phyloP scores from a whole-genome alignment of 306 rosid species.

The Arachis hypogaea region DNA sequence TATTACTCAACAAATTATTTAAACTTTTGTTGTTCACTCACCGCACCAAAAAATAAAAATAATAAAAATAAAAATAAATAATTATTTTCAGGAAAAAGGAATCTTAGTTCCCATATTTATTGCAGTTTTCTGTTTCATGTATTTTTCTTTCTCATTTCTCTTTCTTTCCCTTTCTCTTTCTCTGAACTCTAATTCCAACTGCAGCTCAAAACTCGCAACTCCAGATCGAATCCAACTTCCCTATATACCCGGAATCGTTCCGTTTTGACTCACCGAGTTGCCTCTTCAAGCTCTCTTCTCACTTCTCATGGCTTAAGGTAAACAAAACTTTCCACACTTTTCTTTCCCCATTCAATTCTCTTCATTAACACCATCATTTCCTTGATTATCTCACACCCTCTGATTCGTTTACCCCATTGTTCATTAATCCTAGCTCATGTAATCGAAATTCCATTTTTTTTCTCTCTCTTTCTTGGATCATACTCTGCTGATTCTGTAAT shows the following conservation, averaged over 20 bases:
- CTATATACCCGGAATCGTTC: constrained; percentile 24
- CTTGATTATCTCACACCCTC: background rate
- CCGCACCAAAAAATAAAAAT: too few species aligned
- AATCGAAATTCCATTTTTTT: background rate
- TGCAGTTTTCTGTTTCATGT: background rate
- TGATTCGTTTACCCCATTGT: background rate
- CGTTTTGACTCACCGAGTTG: constrained; percentile 36
- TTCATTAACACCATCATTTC: constrained; percentile 6
- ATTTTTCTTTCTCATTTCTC: constrained; percentile 18
- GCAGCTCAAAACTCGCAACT: constrained; percentile 11
- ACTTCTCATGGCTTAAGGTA: constrained; percentile 37
- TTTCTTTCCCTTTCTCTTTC: background rate
- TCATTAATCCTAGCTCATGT: constrained; percentile 28
- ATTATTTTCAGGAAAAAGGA: too few species aligned
- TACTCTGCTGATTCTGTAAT: constrained; percentile 22
- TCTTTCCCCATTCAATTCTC: background rate
- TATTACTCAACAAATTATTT: too few species aligned
- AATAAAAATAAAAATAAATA: too few species aligned
- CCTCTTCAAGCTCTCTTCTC: constrained; percentile 33
- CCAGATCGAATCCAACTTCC: background rate
- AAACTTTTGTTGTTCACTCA: too few species aligned
- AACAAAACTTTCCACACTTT: background rate
- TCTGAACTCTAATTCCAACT: background rate
- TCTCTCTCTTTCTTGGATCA: background rate
- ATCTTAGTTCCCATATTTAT: constrained; percentile 16